Base-by-base conservation (phyloP, 345 rosid genomes). In the Clarkia xantiana region DNA sequence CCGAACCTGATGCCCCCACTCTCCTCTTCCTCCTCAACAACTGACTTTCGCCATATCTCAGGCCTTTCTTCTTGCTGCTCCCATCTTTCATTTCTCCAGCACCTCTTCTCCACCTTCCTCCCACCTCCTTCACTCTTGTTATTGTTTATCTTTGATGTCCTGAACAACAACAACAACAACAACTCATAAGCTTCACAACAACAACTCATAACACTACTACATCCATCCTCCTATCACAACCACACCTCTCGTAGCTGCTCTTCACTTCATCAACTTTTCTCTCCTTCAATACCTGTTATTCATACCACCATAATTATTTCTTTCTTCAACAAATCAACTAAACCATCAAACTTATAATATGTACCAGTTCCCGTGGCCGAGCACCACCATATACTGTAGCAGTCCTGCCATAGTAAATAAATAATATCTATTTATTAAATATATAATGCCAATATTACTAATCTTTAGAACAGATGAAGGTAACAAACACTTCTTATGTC, bases 331-430 rank as follows among this genome's bases (percentile, higher is more conserved):
- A 10, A 5, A 29, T 29, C 36, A 29, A 29, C 5, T 29, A 29
- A 29, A 23, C 5, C 36, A 29, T n/a, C 36, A 29, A 29, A 29
- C 36, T 29, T 29, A 29, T 29, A 29, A 14, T 60, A 20, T 82
- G 72, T 52, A 82, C 94, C 78, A 78, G 59, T 69, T 86, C 96
- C 43, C 94, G 71, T 19, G 94, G 94, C 25, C 82, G 80, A 47
- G 94, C 94, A 70, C 89, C 89, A 18, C 96, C 94, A 68, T 80
- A 86, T 44, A 82, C 71, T 4, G 67, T 54, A 57, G 57, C 56
- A 57, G 57, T 71, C 76, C 96, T 86, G 89, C 80, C 66, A 12
- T 61, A 54, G n/a, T 47, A 59, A 62, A 44, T n/a, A 61, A 39
- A 34, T 12, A 46, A 40, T 10, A 14, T 3, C 23, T 9, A 20